A percentile compares a stretch with the other conserved stretches of the same genome.
These are phyloP conservation scores for Ogataea thermomethanolica DNA, from an alignment of 805 yeast genomes.

Conservation along the genomic window DNA sequence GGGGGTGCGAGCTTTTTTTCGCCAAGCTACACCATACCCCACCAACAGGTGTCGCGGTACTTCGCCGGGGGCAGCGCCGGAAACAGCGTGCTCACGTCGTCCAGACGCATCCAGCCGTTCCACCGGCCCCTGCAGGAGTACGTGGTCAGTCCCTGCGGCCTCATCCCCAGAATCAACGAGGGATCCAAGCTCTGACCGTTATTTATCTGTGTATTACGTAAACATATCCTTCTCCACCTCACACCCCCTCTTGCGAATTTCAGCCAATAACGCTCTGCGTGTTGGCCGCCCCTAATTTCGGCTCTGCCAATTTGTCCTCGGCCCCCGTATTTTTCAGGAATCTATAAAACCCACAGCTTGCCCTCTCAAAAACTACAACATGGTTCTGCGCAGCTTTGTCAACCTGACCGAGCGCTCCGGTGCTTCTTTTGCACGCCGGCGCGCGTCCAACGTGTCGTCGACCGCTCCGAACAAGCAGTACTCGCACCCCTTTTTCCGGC, in stretches of 20 bases:
- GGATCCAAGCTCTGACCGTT: constrained; percentile 5
- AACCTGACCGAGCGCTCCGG: constrained; percentile 26
- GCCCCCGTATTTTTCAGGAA: constrained; percentile 2
- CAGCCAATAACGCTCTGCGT: no score
- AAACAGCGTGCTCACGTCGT: no score
- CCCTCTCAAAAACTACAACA: constrained; percentile 3
- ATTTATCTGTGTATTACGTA: constrained; percentile 2
- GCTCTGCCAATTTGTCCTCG: constrained; percentile 1
- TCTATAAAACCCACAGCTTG: not conserved
- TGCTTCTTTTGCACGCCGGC: constrained; percentile 12
- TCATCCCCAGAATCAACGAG: constrained; percentile 28
- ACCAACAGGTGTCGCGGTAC: constrained; percentile 9
- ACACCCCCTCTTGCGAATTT: not conserved
- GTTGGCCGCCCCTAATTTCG: not conserved
- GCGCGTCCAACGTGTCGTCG: constrained; percentile 12
- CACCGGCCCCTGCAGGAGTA: constrained; percentile 31
- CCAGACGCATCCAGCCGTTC: not conserved
- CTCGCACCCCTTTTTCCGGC: constrained; percentile 34
- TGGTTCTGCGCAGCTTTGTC: constrained; percentile 32
- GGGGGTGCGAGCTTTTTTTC: constrained; percentile 8
- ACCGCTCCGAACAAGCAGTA: constrained; percentile 7
- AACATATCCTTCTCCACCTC: not conserved
- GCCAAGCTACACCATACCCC: constrained; percentile 7
- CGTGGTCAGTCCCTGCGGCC: constrained; percentile 33
- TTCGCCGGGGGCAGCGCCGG: constrained; percentile 2